Percentiles rank a stretch among this genome's conserved stretches.
Conservation (phyloP, 148 eudicot genomes). For the Amaranthus hypochondriacus region DNA sequence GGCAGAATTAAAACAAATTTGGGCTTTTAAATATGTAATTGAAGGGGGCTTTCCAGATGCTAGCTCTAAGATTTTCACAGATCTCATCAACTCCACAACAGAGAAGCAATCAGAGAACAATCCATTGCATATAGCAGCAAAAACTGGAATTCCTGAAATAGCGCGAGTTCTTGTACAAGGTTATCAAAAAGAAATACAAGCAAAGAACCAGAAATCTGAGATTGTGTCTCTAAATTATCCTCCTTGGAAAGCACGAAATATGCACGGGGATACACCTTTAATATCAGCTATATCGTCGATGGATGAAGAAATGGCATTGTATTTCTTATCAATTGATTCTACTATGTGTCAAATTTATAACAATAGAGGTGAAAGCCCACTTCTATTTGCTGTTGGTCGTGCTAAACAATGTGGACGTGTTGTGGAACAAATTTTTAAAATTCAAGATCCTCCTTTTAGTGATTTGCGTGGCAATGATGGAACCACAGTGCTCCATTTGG, state of each 20-base stretch:
- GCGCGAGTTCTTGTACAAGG: background rate
- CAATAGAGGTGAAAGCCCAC: slow-evolving; percentile 6
- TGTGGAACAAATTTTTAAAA: background rate
- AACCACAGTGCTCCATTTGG: background rate
- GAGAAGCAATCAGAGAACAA: background rate
- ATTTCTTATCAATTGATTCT: background rate
- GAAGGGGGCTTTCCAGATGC: background rate
- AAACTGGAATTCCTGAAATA: background rate
- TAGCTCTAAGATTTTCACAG: background rate
- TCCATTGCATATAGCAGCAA: slow-evolving; percentile 9
- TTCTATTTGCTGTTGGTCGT: background rate
- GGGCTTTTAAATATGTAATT: background rate
- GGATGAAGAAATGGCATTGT: background rate
- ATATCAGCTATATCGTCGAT: background rate
- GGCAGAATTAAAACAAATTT: background rate
- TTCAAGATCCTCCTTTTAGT: background rate
- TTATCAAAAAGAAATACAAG: background rate
- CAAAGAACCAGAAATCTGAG: background rate
- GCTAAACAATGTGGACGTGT: background rate
- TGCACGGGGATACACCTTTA: background rate
- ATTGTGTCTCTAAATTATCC: background rate
- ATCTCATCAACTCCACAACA: background rate
- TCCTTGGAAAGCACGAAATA: slow-evolving; percentile 1
- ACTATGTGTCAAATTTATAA: background rate
- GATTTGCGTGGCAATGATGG: slow-evolving; percentile 3